These are phyloP conservation scores for Eleusine coracana DNA, from an alignment of 176 grass and related monocot species.

Conservation along the genomic window DNA sequence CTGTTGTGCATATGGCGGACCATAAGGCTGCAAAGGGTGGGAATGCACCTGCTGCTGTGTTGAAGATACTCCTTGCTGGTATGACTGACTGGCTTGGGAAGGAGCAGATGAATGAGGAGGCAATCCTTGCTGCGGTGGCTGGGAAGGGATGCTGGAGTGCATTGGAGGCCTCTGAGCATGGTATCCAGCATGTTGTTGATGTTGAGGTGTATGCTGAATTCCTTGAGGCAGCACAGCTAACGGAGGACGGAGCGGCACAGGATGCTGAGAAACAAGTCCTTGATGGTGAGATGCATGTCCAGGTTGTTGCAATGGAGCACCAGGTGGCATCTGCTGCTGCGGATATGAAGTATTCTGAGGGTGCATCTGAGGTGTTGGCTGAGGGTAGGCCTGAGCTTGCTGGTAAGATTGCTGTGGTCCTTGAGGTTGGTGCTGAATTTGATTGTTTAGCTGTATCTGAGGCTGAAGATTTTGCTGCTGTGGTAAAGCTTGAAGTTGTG, in stretches of 20 bases:
- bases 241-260: conserved; percentile 46
- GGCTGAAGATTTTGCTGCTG: conserved; percentile 54
- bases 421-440: conserved; percentile 43
- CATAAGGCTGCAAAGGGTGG: conserved; percentile 45
- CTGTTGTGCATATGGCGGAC: conserved; percentile 46
- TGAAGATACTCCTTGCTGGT: conserved; percentile 57
- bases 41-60: conserved; percentile 54
- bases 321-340: conserved; percentile 53
- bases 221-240: conserved; percentile 51
- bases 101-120: conserved; percentile 38
- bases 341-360: conserved; percentile 59
- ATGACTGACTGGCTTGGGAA: conserved; percentile 50
- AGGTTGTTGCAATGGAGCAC: conserved; percentile 48
- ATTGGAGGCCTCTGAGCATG: conserved; percentile 44
- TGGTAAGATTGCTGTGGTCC: conserved; percentile 62
- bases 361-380: conserved; percentile 45
- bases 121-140: conserved; percentile 55
- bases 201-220: conserved; percentile 49
- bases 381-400: conserved; percentile 48
- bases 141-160: conserved; percentile 52
- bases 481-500: conserved; percentile 47
- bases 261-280: conserved; percentile 49
- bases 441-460: conserved; percentile 43
- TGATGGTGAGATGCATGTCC: conserved; percentile 49
- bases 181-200: conserved; percentile 57